Conservation (phyloP, 139 green algal species). For the Choricystis sp. region DNA sequence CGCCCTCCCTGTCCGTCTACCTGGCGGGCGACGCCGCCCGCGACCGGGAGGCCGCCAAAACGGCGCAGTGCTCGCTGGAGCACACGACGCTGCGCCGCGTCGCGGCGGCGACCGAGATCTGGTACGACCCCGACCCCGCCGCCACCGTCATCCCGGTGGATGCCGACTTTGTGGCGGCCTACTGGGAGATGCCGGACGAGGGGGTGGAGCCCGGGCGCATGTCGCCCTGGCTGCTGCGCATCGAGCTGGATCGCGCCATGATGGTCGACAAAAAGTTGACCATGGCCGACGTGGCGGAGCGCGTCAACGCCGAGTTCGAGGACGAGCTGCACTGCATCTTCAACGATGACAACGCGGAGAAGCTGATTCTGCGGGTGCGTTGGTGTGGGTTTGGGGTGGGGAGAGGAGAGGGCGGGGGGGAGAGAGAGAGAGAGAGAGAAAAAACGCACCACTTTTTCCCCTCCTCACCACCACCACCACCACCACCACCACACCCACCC, state of each 20-base stretch:
- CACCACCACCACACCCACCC: too few relatives aligned
- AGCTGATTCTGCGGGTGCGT: conserved; percentile 78
- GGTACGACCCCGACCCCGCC: conserved; percentile 63
- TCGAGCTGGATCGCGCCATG: conserved; percentile 46
- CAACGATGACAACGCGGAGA: conserved; percentile 91
- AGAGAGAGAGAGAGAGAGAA: too few relatives aligned
- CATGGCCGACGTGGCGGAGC: conserved; percentile 54
- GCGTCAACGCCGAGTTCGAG: conserved; percentile 67
- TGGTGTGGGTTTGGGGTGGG: too few relatives aligned
- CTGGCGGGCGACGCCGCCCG: conserved; percentile 32
- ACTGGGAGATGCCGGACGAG: conserved; percentile 73
- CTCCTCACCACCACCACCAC: too few relatives aligned
- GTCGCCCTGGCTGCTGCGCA: conserved; percentile 88
- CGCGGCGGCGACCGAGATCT: conserved; percentile 56
- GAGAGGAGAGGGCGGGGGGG: too few relatives aligned
- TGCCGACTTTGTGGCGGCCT: conserved; percentile 61
- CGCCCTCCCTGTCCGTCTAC: conserved; percentile 79
- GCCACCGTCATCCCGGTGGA: conserved; percentile 82
- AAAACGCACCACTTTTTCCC: too few relatives aligned
- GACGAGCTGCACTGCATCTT: conserved; percentile 86
- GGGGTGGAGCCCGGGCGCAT: conserved; percentile 57
- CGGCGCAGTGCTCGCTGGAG: conserved; percentile 86
- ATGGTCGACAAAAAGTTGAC: conserved; percentile 85
- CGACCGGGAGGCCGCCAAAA: conserved; percentile 68
- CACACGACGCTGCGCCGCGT: conserved; percentile 82